A percentile compares a stretch with the other conserved stretches of the same genome.
These are phyloP conservation scores for Euptelea pleiosperma DNA, from an alignment of 164 flowering plant genomes.

Conservation along the genomic window DNA sequence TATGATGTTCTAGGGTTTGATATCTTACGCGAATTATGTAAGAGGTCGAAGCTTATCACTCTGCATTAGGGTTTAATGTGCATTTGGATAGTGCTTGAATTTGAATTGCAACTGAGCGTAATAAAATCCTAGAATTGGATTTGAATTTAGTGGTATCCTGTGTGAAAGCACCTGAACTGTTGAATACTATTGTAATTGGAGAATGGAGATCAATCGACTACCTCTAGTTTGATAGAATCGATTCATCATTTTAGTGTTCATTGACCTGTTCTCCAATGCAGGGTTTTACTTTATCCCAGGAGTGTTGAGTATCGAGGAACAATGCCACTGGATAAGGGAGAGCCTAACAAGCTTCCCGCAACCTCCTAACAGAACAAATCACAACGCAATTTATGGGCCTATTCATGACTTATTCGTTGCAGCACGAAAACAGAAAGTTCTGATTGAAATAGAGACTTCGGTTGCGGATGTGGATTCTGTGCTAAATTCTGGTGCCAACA, in stretches of 20 bases:
- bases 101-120: neutral
- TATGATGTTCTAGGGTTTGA: neutral
- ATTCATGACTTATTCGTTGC: constrained; percentile 57
- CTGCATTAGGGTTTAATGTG: neutral
- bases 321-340: constrained; percentile 82
- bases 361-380: constrained; percentile 95
- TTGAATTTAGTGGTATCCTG: too few relatives aligned
- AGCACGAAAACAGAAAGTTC: constrained; percentile 47
- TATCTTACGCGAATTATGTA: neutral
- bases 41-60: too few relatives aligned
- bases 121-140: neutral
- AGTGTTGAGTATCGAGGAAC: constrained; percentile 75
- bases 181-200: too few relatives aligned
- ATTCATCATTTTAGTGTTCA: too few relatives aligned
- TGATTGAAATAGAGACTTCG: constrained; percentile 37
- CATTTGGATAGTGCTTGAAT: neutral
- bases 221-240: too few relatives aligned
- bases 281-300: constrained; percentile 95
- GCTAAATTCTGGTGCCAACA: constrained; percentile 8
- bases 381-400: constrained; percentile 79
- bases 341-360: constrained; percentile 79
- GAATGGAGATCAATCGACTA: too few relatives aligned
- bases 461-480: constrained; percentile 16
- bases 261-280: constrained; percentile 28
- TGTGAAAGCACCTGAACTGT: too few relatives aligned